Evolutionary conservation across 176 grass and related monocot genomes (phyloP).

Genomic region (Ensete glaucum): DNA sequence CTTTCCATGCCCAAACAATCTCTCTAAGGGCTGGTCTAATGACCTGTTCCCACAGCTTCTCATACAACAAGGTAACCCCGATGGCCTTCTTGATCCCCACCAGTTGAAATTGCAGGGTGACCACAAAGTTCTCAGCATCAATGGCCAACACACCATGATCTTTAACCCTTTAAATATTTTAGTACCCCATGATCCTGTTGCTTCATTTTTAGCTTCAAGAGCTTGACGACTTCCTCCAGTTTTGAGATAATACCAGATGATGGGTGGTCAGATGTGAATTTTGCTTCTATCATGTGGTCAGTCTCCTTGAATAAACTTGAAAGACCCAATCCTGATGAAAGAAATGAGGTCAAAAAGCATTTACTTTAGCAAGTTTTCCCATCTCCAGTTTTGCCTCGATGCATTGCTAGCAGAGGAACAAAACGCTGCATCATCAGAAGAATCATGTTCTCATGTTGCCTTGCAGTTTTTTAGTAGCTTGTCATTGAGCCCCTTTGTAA

Average conservation of each 20-base stretch:
- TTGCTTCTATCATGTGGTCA: constrained; percentile 25
- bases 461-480: constrained; percentile 11
- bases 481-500: constrained; percentile 34
- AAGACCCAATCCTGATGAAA: constrained; percentile 62
- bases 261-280: constrained; percentile 55
- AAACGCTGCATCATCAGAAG: constrained; percentile 11
- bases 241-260: constrained; percentile 40
- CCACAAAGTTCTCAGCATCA: constrained; percentile 50
- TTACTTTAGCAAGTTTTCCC: constrained; percentile 42
- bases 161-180: constrained; percentile 45
- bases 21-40: constrained; percentile 56
- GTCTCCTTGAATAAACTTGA: constrained; percentile 67
- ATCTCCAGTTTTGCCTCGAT: constrained; percentile 13
- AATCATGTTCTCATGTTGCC: constrained; percentile 5
- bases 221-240: constrained; percentile 54
- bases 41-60: constrained; percentile 40
- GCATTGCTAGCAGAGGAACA: neutral
- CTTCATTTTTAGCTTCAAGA: constrained; percentile 38
- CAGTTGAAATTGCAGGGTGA: constrained; percentile 59
- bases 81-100: constrained; percentile 64
- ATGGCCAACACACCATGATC: constrained; percentile 40
- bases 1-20: constrained; percentile 79
- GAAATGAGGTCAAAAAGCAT: constrained; percentile 90
- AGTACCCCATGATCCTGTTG: constrained; percentile 46
- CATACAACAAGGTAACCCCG: constrained; percentile 65